Evolutionary conservation across 148 eudicot genomes (phyloP).

Genomic region (Amaranthus hypochondriacus): DNA sequence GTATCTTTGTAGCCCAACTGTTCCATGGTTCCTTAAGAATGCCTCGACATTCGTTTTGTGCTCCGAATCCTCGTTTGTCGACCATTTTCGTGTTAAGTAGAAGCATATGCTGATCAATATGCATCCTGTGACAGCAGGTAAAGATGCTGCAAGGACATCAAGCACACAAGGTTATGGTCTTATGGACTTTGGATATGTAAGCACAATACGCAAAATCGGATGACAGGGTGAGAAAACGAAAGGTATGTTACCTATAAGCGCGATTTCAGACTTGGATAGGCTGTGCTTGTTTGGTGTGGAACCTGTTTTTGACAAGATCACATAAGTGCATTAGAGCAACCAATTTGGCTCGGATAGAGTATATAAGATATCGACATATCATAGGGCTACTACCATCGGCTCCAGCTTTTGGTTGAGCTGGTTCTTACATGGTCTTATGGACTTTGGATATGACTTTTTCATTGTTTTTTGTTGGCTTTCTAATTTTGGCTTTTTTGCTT

Average conservation of each 20-base stretch:
- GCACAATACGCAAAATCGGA: neutral
- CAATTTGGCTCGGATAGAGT: no score
- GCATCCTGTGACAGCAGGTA: constrained; percentile 9
- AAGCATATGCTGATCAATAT: neutral
- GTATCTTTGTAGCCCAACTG: constrained; percentile 42
- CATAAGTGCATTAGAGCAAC: neutral
- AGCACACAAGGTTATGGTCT: neutral
- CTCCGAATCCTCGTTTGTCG: constrained; percentile 1
- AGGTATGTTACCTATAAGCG: constrained; percentile 16
- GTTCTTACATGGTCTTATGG: no score
- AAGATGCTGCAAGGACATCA: constrained; percentile 19
- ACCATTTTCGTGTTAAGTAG: neutral
- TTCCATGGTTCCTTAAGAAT: constrained; percentile 19
- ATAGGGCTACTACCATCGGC: neutral
- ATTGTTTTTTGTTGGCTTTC: no score
- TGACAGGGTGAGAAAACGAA: neutral
- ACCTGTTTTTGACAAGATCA: constrained; percentile 14
- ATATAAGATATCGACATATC: neutral
- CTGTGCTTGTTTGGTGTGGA: neutral
- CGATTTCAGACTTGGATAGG: constrained; percentile 15
- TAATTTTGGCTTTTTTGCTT: no score
- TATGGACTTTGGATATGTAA: neutral
- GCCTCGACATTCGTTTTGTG: constrained; percentile 20
- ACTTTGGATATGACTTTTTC: no score
- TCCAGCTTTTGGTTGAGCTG: neutral